Evolutionary conservation across 1,139 yeast genomes (phyloP), one percentile per base, ranked within the genome.

Genomic region (Wickerhamomyces sp.): DNA sequence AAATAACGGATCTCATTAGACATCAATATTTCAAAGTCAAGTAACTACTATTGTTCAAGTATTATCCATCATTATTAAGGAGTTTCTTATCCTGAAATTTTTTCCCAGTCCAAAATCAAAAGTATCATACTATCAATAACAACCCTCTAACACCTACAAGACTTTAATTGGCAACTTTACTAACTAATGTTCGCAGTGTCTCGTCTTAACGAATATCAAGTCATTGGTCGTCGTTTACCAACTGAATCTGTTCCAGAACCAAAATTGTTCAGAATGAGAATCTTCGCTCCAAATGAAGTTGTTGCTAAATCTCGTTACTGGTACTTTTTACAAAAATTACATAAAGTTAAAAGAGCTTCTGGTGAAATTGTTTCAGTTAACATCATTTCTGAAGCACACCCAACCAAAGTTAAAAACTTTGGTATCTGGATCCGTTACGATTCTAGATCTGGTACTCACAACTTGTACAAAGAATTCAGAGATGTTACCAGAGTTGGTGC

Each of bases 381-480:
- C 81, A 74, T 74, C 67, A 86, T 94, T 71, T 68, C 83, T 68
- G 99, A 92, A 79, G 78, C 90, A 70, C 88, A 79, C 80, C 98
- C 98, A 75, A 87, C 95, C 76, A 90, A 88, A 81, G 97, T 92
- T 68, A 92, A 92, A 92, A 92, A 90, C 88, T 92, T 89, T 70
- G 98, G 97, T 80, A 74, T 94, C 78, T 92, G 98, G 98, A 84
- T 92, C 72, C 90, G 98, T 82, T 92, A 94, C 88, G 98, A 94
- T 72, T 92, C 99, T 60, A 94, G 98, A 84, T 94, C 98, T 61
- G 99, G 99, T 79, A 89, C 96, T 68, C 98, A 94, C 95, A 92
- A 92, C 95, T 92, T 92, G 97, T 92, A 92, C 97, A 92, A 88
- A 82, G 99, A 92, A 81, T 88, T 89, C 94, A 90, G 98, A 78